Conservation (phyloP, 441 rosid genomes). For the Omphalea diandra region DNA sequence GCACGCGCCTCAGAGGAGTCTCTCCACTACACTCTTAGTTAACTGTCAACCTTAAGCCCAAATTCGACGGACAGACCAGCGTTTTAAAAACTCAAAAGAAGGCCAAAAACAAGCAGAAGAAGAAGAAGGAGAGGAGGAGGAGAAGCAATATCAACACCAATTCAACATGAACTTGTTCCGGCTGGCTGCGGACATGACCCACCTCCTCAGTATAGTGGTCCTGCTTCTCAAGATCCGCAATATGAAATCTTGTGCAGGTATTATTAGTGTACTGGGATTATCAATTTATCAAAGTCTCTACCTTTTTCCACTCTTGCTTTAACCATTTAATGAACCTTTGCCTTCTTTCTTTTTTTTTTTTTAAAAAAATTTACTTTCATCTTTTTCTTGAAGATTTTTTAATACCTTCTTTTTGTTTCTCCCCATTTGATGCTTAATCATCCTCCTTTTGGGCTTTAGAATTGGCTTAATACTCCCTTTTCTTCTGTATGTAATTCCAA, state of each 20-base stretch:
- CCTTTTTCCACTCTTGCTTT: background rate
- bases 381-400: background rate
- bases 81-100: background rate
- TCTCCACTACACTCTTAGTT: background rate
- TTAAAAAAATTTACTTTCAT: too few relatives aligned
- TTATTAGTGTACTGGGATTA: too few relatives aligned
- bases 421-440: background rate
- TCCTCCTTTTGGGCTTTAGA: background rate
- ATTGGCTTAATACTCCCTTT: background rate
- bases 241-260: constrained; percentile 47
- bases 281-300: background rate
- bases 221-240: constrained; percentile 48
- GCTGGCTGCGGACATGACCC: constrained; percentile 52
- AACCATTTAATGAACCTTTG: background rate
- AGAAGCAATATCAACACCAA: background rate
- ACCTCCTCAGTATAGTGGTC: constrained; percentile 41
- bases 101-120: background rate
- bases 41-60: background rate
- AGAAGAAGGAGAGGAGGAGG: background rate
- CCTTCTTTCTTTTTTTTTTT: background rate
- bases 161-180: constrained; percentile 47
- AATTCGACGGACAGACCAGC: background rate
- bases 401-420: background rate
- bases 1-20: background rate
- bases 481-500: background rate